These are phyloP conservation scores for Pseudogymnoascus pannorum DNA, from an alignment of 2,329 filamentous ascomycete genomes.

Conservation along the genomic window DNA sequence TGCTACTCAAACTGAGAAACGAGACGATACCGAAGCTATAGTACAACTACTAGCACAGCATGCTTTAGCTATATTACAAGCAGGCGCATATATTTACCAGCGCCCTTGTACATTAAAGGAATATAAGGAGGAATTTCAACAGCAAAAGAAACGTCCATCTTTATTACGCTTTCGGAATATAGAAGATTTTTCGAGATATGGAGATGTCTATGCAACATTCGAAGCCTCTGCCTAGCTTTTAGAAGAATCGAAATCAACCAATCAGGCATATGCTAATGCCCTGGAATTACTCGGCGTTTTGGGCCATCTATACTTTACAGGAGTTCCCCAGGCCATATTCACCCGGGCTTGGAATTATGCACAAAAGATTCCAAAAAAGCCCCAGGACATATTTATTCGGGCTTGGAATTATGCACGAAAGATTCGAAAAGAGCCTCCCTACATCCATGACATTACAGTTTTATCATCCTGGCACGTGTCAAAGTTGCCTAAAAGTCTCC, in stretches of 20 bases:
- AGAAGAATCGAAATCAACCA: background rate
- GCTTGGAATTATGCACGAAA: background rate
- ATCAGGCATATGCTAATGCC: slow-evolving; percentile 8
- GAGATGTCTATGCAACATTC: slow-evolving; percentile 17
- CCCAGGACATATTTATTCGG: slow-evolving; percentile 7
- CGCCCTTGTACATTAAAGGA: background rate
- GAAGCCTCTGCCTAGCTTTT: slow-evolving; percentile 15
- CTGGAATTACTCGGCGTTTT: slow-evolving; percentile 14
- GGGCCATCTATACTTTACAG: slow-evolving; percentile 9
- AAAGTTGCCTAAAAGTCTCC: background rate
- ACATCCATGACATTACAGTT: background rate
- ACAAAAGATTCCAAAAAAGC: background rate
- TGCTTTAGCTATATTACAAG: background rate
- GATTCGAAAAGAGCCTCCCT: background rate
- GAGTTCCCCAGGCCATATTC: slow-evolving; percentile 12
- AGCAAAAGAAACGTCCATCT: background rate
- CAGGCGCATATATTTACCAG: background rate
- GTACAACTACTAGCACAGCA: background rate
- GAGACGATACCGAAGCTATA: background rate
- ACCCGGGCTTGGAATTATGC: background rate
- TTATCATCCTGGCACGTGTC: slow-evolving; percentile 9
- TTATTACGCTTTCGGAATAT: slow-evolving; percentile 7
- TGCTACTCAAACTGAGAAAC: background rate
- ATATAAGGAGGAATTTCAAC: background rate
- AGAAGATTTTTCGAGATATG: slow-evolving; percentile 15